Conservation (phyloP, 106 monocot genomes). For the Dendrobium chrysotoxum region DNA sequence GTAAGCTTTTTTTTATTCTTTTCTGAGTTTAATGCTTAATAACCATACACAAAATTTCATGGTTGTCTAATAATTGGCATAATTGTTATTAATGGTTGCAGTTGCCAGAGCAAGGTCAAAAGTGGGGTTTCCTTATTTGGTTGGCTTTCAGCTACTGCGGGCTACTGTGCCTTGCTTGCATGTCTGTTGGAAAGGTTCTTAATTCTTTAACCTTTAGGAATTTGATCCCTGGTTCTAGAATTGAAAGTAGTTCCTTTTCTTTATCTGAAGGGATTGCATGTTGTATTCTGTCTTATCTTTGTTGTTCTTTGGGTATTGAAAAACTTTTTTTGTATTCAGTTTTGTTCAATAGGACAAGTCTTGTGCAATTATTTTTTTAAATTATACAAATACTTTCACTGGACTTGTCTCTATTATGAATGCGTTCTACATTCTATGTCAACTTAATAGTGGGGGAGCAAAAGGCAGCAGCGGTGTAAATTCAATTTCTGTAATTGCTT, state of each 20-base stretch:
- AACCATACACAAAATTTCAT: not conserved
- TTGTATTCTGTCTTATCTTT: not conserved
- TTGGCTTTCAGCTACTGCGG: slow-evolving; percentile 78
- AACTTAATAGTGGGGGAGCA: not conserved
- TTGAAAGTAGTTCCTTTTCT: not conserved
- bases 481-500: not conserved
- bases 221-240: not conserved
- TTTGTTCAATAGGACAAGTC: not conserved
- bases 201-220: not conserved
- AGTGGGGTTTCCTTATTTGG: slow-evolving; percentile 86
- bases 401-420: not conserved
- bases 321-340: not conserved
- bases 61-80: not conserved
- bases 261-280: not conserved
- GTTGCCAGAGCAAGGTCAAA: slow-evolving; percentile 82
- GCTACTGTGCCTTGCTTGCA: slow-evolving; percentile 59
- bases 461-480: not conserved
- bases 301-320: not conserved
- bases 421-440: not conserved
- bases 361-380: not conserved
- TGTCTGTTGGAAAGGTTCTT: slow-evolving; percentile 56
- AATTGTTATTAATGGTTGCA: slow-evolving; percentile 17
- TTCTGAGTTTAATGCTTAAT: not conserved
- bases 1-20: slow-evolving; percentile 41
- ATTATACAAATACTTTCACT: not conserved